phyloP scores from a whole-genome alignment of 108 stramenopile species.

The Cyclotella cryptica region DNA sequence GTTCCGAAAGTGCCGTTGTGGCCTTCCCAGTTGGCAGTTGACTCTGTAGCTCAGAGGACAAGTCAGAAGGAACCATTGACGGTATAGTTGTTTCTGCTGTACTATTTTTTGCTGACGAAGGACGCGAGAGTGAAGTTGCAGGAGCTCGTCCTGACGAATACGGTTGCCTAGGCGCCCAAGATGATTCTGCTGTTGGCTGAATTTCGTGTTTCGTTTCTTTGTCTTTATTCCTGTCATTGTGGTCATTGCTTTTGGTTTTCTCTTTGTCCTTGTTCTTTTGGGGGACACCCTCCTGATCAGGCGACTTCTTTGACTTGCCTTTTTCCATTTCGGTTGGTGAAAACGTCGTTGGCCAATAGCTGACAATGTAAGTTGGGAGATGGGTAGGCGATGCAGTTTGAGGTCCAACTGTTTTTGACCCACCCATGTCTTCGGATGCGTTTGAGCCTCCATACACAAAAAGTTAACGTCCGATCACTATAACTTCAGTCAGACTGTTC shows the following conservation, averaged over 20 bases:
- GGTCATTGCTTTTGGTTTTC: neutral
- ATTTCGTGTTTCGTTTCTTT: neutral
- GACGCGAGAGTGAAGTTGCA: neutral
- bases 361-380: conserved; percentile 1
- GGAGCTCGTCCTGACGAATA: conserved; percentile 1
- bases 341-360: conserved; percentile 13
- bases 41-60: neutral
- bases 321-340: conserved; percentile 10
- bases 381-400: conserved; percentile 3
- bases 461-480: too few relatives aligned
- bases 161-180: neutral
- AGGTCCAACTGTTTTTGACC: neutral
- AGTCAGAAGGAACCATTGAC: neutral
- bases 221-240: too few relatives aligned
- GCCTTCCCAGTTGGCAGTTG: too few relatives aligned
- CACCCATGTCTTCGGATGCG: too few relatives aligned
- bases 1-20: too few relatives aligned
- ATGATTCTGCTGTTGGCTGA: neutral
- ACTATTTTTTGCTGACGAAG: neutral
- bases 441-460: too few relatives aligned
- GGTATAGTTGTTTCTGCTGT: neutral
- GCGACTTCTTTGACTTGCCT: conserved; percentile 1
- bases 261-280: neutral
- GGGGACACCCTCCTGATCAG: neutral
- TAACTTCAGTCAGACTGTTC: too few relatives aligned